A percentile compares a stretch with the other conserved stretches of the same genome.
phyloP scores from a whole-genome alignment of 106 monocot genomes.

The Dioscorea alata region DNA sequence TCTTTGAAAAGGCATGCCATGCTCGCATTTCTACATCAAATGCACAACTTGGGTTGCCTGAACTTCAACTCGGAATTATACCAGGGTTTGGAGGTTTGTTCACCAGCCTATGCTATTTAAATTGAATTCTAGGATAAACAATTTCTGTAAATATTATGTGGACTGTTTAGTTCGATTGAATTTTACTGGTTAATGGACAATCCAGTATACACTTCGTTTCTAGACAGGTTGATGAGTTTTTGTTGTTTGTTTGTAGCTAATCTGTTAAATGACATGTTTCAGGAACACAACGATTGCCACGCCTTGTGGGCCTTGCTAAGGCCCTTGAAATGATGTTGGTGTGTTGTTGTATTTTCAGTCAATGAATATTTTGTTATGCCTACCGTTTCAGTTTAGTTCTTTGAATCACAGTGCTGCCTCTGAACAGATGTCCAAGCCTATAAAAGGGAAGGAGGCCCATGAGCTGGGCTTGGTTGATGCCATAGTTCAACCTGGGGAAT shows the following conservation, averaged over 20 bases:
- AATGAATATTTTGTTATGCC: neutral
- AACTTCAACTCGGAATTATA: conserved; percentile 91
- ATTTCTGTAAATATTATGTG: too few relatives aligned
- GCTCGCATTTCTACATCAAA: conserved; percentile 66
- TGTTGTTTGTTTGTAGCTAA: too few relatives aligned
- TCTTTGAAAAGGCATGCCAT: conserved; percentile 76
- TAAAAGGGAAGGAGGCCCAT: conserved; percentile 80
- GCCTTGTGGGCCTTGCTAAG: conserved; percentile 89
- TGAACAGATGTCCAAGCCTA: conserved; percentile 71
- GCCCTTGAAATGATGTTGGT: conserved; percentile 98
- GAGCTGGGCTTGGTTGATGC: conserved; percentile 78
- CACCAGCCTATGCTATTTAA: too few relatives aligned
- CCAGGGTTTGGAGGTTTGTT: conserved; percentile 91
- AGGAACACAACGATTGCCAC: conserved; percentile 97
- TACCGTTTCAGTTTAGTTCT: neutral
- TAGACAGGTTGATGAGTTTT: too few relatives aligned
- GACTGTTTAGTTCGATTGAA: too few relatives aligned
- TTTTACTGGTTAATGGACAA: too few relatives aligned
- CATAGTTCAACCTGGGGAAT: conserved; percentile 57
- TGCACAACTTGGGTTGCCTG: conserved; percentile 81
- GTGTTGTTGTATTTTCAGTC: neutral
- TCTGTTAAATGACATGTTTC: conserved; percentile 5
- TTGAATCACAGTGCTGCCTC: neutral
- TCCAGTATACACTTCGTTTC: too few relatives aligned
- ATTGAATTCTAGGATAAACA: too few relatives aligned